These are phyloP conservation scores for Lactarius deliciosus DNA, from an alignment of 768 basidiomycete genomes.

Conservation along the genomic window DNA sequence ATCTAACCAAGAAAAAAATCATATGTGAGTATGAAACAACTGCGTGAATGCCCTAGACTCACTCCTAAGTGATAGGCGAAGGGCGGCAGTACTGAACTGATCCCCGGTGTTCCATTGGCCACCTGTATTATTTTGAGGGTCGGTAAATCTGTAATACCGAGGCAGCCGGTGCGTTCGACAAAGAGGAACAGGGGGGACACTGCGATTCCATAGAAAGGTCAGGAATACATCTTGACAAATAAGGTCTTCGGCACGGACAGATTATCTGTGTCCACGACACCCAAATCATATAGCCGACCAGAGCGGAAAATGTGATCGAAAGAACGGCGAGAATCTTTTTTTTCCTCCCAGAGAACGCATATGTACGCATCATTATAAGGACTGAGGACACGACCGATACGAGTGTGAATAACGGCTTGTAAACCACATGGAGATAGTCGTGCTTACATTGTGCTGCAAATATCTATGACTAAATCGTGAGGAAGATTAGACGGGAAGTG, in stretches of 20 bases:
- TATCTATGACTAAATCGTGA: slow-evolving; percentile 6
- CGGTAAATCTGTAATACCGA: slow-evolving; percentile 18
- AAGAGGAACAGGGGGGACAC: slow-evolving; percentile 13
- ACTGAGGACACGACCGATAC: slow-evolving; percentile 6
- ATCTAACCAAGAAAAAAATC: background rate
- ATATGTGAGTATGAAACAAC: background rate
- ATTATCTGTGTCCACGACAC: slow-evolving; percentile 7
- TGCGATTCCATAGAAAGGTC: slow-evolving; percentile 3
- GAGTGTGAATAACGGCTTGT: slow-evolving; percentile 1
- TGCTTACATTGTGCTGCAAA: slow-evolving; percentile 22
- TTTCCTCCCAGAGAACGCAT: slow-evolving; percentile 23
- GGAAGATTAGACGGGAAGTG: background rate
- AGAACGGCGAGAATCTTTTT: slow-evolving; percentile 11
- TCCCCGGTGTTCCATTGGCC: background rate
- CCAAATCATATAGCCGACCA: slow-evolving; percentile 17
- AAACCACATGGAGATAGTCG: background rate
- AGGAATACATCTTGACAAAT: background rate
- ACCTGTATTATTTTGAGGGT: rapidly evolving
- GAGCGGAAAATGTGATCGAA: background rate
- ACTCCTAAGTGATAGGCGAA: slow-evolving; percentile 24
- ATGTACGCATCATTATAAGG: slow-evolving; percentile 28
- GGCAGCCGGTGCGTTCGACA: slow-evolving; percentile 2
- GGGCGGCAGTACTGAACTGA: background rate
- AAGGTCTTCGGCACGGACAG: background rate
- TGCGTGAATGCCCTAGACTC: background rate